Percentiles rank a stretch among this genome's conserved stretches.
phyloP scores from a whole-genome alignment of 148 eudicot species.

The Fallopia convolvulus region DNA sequence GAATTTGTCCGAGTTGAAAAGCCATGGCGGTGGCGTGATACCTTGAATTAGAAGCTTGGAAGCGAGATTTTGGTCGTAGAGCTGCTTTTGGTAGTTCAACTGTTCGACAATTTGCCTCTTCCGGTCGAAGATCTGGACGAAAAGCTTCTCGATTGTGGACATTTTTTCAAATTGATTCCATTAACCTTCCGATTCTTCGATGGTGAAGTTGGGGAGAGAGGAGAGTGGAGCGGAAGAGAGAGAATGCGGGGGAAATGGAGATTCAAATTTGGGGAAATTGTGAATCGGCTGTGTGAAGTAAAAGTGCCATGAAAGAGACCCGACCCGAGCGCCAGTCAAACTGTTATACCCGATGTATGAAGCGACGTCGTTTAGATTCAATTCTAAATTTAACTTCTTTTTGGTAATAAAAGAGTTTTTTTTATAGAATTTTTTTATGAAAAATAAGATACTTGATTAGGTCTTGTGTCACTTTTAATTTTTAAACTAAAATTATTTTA shows the following conservation, averaged over 20 bases:
- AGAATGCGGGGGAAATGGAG: conserved; percentile 8
- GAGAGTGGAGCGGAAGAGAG: conserved; percentile 10
- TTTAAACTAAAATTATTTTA: no score
- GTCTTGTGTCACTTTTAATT: no score
- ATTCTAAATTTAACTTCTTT: no score
- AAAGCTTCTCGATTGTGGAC: conserved; percentile 69
- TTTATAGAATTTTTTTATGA: no score
- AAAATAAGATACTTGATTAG: no score
- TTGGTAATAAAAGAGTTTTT: no score
- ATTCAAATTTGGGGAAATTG: conserved; percentile 8
- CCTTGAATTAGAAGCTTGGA: conserved; percentile 67
- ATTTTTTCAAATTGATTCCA: conserved; percentile 15
- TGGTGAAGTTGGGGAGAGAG: conserved; percentile 3
- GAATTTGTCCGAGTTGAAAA: conserved; percentile 30
- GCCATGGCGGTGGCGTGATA: conserved; percentile 61
- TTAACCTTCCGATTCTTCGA: background rate
- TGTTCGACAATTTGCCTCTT: conserved; percentile 49
- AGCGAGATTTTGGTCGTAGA: conserved; percentile 59
- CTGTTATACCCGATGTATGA: background rate
- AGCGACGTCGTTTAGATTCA: background rate
- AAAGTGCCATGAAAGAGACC: background rate
- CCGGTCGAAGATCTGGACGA: conserved; percentile 63
- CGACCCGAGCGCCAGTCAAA: background rate
- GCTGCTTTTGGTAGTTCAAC: conserved; percentile 51
- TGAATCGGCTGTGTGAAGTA: background rate